A percentile compares a stretch with the other conserved stretches of the same genome.
These are phyloP conservation scores for Rhypophila decipiens DNA, from an alignment of 495 filamentous ascomycete genomes.

Conservation along the genomic window DNA sequence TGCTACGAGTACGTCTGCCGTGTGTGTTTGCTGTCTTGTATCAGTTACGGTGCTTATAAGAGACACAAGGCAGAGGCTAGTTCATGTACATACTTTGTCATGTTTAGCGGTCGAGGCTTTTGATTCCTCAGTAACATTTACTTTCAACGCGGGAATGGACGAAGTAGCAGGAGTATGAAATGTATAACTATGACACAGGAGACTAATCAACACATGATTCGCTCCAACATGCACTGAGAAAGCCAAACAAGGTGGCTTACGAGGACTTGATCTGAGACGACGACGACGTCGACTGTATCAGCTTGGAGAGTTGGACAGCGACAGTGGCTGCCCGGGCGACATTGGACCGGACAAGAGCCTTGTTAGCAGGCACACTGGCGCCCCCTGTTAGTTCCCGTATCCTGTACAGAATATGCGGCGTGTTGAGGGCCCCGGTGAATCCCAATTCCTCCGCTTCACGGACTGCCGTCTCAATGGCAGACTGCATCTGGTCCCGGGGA, in stretches of 20 bases:
- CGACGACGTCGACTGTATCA: constrained; percentile 33
- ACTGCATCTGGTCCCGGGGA: constrained; percentile 64
- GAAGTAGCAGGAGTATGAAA: not conserved
- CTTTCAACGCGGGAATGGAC: not conserved
- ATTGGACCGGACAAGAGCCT: constrained; percentile 71
- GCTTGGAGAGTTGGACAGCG: constrained; percentile 64
- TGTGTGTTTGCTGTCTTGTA: constrained; percentile 5
- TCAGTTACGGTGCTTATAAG: not conserved
- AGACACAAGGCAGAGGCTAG: not conserved
- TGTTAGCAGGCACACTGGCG: constrained; percentile 67
- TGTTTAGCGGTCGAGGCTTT: not conserved
- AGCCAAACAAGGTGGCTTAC: constrained; percentile 7
- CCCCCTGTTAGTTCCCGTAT: constrained; percentile 76
- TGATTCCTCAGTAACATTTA: not conserved
- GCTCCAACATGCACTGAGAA: no score
- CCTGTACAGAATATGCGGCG: constrained; percentile 75
- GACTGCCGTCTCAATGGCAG: constrained; percentile 66
- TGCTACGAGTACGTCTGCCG: constrained; percentile 70
- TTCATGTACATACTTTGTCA: not conserved
- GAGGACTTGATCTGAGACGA: constrained; percentile 5
- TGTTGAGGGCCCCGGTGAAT: constrained; percentile 70
- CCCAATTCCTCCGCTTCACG: constrained; percentile 63
- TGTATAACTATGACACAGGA: constrained; percentile 2
- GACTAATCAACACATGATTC: not conserved
- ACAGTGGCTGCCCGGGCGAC: constrained; percentile 73